Evolutionary conservation across 2,329 filamentous ascomycete genomes (phyloP).

Genomic region (Clonostachys byssicola): DNA sequence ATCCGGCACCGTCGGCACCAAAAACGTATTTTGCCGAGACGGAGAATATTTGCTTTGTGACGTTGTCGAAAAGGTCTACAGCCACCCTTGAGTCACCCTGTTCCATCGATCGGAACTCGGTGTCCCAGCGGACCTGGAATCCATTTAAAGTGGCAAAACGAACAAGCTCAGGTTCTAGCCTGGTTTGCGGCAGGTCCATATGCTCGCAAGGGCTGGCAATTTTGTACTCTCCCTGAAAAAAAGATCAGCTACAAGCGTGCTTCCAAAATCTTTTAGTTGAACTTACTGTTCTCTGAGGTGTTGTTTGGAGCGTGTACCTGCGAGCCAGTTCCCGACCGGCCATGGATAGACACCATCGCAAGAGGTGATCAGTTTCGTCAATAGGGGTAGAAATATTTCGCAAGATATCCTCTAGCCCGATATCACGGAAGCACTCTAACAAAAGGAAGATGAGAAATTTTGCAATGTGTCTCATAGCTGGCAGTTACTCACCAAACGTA

Average conservation of each 20-base stretch:
- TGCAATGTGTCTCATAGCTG: neutral
- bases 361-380: neutral
- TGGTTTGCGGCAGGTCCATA: slow-evolving; percentile 36
- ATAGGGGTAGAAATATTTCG: neutral
- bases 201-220: slow-evolving; percentile 24
- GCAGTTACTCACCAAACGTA: neutral
- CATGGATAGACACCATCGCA: neutral
- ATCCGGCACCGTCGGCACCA: slow-evolving; percentile 44
- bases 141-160: slow-evolving; percentile 25
- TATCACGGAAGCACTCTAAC: neutral
- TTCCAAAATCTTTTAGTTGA: neutral
- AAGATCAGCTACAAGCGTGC: neutral
- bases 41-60: slow-evolving; percentile 27
- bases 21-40: slow-evolving; percentile 50
- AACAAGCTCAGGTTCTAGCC: slow-evolving; percentile 34
- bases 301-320: too few relatives aligned
- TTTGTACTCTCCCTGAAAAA: neutral
- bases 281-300: neutral
- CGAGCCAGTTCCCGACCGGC: neutral
- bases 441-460: neutral
- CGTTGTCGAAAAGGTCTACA: slow-evolving; percentile 24
- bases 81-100: slow-evolving; percentile 7
- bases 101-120: slow-evolving; percentile 20
- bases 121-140: slow-evolving; percentile 29
- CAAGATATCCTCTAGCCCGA: neutral